Base-by-base conservation (phyloP, 345 rosid genomes). In the Linum trigynum region DNA sequence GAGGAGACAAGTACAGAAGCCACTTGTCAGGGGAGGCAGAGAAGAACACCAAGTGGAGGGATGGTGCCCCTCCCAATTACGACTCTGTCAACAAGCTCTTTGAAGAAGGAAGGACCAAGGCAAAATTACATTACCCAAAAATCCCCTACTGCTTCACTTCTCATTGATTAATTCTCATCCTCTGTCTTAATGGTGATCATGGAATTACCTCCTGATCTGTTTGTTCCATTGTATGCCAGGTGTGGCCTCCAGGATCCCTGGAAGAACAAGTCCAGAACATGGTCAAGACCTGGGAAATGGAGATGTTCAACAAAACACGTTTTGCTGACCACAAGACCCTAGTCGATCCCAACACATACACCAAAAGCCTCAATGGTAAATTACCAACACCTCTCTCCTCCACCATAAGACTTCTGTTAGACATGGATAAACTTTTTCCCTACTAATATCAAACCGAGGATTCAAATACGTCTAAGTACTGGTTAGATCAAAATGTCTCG, bases 211-310 rank as follows among this genome's bases (percentile, higher is more conserved):
- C 32, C 32, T 23, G 32, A 23, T 23, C 32, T 57, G 37, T 16
- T 16, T 1, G 14, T 6, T 57, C 8, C 6, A 9, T 23, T 57
- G 2, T 57, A 9, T 23, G 32, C 32, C 64, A 84, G 92, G 59
- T 81, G 48, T 86, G 89, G 92, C 78, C 86, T 35, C 48, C 83
- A 0, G 87, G 85, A 32, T 86, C 92, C 9, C 72, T 84, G 8
- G 87, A 81, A 67, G 85, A 86, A 61, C 73, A 77, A 63, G 84
- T 86, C 8, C 92, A 86, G 69, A 80, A 86, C 72, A 83, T 84
- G 8, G 75, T 86, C 11, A 84, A 84, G 79, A 80, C 89, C 48
- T 86, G 85, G 88, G 89, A 86, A 62, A 86, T 84, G 89, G 89
- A 86, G 57, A 39, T 84, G 65, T 80, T 86, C 63, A 67, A 81